Evolutionary conservation across 805 yeast genomes (phyloP).

Genomic region (Priceomyces medius): DNA sequence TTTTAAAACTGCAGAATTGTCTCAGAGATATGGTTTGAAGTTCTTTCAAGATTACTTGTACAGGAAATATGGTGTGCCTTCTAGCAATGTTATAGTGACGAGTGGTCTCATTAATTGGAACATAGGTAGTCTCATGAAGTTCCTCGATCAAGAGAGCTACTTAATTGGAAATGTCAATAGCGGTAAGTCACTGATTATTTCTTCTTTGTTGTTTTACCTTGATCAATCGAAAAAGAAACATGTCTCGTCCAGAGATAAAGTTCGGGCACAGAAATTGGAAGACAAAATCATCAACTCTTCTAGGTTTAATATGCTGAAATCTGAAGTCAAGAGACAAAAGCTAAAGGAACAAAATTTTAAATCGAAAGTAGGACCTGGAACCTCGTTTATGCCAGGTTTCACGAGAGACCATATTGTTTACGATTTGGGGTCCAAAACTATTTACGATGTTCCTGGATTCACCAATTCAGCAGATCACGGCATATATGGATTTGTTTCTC

Average conservation of each 20-base stretch:
- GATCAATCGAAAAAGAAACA: slow-evolving; percentile 12
- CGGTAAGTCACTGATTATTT: slow-evolving; percentile 67
- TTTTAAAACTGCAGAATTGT: slow-evolving; percentile 28
- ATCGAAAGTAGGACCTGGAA: slow-evolving; percentile 43
- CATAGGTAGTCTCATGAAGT: slow-evolving; percentile 33
- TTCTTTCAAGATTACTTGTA: slow-evolving; percentile 37
- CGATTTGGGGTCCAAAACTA: slow-evolving; percentile 23
- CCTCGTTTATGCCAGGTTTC: slow-evolving; percentile 63
- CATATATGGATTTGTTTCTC: slow-evolving; percentile 24
- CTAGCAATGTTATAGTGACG: slow-evolving; percentile 44
- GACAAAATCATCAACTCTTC: slow-evolving; percentile 13
- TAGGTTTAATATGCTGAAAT: background rate
- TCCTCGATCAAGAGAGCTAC: slow-evolving; percentile 43
- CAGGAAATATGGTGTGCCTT: slow-evolving; percentile 28
- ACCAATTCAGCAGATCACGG: slow-evolving; percentile 21
- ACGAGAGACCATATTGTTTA: slow-evolving; percentile 55
- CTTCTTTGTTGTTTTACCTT: slow-evolving; percentile 35
- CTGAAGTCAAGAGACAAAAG: slow-evolving; percentile 6
- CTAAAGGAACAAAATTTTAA: slow-evolving; percentile 18
- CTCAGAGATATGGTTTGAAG: slow-evolving; percentile 23
- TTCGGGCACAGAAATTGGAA: slow-evolving; percentile 15
- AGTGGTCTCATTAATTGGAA: slow-evolving; percentile 59
- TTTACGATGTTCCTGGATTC: slow-evolving; percentile 53
- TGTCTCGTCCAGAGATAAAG: slow-evolving; percentile 9
- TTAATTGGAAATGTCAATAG: slow-evolving; percentile 66